phyloP scores from a whole-genome alignment of 495 filamentous ascomycete species.

The Lasiosphaeria miniovina region DNA sequence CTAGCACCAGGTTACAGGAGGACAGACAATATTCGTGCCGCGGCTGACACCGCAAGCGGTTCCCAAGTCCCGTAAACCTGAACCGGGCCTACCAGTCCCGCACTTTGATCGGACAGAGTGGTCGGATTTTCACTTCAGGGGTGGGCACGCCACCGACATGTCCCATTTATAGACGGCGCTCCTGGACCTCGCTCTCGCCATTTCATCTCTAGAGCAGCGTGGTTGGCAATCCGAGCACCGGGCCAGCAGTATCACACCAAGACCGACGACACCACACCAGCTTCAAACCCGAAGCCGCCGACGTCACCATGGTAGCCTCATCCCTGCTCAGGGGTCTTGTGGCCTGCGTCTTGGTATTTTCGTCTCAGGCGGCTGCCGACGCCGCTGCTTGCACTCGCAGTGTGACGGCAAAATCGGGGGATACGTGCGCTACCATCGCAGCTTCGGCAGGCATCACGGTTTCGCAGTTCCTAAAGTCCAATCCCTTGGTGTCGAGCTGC shows the following conservation, averaged over 20 bases:
- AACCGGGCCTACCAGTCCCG: conserved; percentile 12
- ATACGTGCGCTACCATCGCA: conserved; percentile 29
- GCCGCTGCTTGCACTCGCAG: conserved; percentile 18
- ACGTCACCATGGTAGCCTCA: conserved; percentile 19
- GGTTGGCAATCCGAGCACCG: neutral
- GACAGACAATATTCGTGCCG: neutral
- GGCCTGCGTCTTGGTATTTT: conserved; percentile 14
- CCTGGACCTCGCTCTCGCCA: neutral
- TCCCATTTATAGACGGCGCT: neutral
- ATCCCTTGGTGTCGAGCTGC: conserved; percentile 27
- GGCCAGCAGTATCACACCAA: neutral
- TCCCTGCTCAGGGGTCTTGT: conserved; percentile 11
- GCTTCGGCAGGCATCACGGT: conserved; percentile 26
- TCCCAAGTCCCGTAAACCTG: conserved; percentile 4
- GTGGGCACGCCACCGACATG: neutral
- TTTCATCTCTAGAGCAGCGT: neutral
- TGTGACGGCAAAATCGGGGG: conserved; percentile 24
- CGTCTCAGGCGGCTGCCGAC: conserved; percentile 6
- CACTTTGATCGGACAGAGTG: neutral
- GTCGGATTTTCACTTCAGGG: neutral
- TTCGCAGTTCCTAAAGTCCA: conserved; percentile 27
- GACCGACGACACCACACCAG: neutral
- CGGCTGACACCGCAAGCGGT: neutral
- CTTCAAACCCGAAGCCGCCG: neutral
- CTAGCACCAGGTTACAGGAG: neutral